Evolutionary conservation across 1,284 basidiomycete genomes (phyloP).

Genomic region (Sanghuangporus sanghuang): DNA sequence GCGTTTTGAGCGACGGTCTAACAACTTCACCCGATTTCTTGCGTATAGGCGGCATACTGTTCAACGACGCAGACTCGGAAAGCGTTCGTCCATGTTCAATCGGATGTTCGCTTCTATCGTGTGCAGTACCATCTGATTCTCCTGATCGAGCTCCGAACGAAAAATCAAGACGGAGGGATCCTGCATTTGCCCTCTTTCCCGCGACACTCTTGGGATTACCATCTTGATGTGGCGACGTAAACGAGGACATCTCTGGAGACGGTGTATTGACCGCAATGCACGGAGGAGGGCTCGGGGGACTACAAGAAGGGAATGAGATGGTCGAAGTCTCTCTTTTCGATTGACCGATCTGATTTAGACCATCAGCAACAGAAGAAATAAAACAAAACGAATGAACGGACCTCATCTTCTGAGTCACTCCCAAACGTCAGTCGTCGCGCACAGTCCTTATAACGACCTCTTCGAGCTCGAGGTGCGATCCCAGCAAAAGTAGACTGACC

Average conservation of each 20-base stretch:
- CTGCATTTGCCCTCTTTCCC: slow-evolving; percentile 2
- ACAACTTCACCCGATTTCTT: slow-evolving; percentile 94
- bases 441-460: background rate
- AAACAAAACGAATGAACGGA: background rate
- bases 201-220: background rate
- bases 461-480: slow-evolving; percentile 4
- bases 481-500: background rate
- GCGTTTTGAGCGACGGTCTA: slow-evolving; percentile 84
- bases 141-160: background rate
- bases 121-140: background rate
- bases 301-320: slow-evolving; percentile 5
- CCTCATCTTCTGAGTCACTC: slow-evolving; percentile 7
- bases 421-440: background rate
- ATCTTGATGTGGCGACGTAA: background rate
- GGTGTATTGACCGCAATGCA: background rate
- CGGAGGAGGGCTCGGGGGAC: background rate
- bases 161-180: slow-evolving; percentile 4
- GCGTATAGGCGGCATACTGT: slow-evolving; percentile 42
- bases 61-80: slow-evolving; percentile 4
- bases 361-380: background rate
- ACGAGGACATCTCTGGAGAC: background rate
- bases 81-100: background rate
- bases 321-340: background rate
- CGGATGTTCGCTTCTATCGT: background rate
- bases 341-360: background rate